Evolutionary conservation across 176 grass and related monocot species (phyloP).

Genomic region (Zea mays): Zm-B73-REFERENCE-NAM-5.0 NC_050104.1:5693001-5693500

Average conservation of each 20-base stretch:
- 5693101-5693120: neutral
- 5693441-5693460: slow-evolving; percentile 69
- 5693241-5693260: slow-evolving; percentile 20
- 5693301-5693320: slow-evolving; percentile 6
- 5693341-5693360: slow-evolving; percentile 53
- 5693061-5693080: slow-evolving; percentile 13
- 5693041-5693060: slow-evolving; percentile 1
- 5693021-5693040: slow-evolving; percentile 10
- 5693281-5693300: slow-evolving; percentile 33
- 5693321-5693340: slow-evolving; percentile 53
- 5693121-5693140: neutral
- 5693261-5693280: slow-evolving; percentile 25
- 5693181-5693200: slow-evolving; percentile 14
- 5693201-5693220: slow-evolving; percentile 10
- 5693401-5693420: slow-evolving; percentile 69
- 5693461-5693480: slow-evolving; percentile 65
- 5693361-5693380: slow-evolving; percentile 62
- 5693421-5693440: slow-evolving; percentile 72
- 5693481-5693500: slow-evolving; percentile 59
- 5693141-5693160: neutral
- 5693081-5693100: neutral
- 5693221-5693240: slow-evolving; percentile 18
- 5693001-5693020: slow-evolving; percentile 12
- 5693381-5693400: slow-evolving; percentile 65
- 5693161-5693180: neutral